A percentile compares a stretch with the other conserved stretches of the same genome.
Conservation (phyloP, 176 grass and related monocot species). For the Oryza longistaminata region DNA sequence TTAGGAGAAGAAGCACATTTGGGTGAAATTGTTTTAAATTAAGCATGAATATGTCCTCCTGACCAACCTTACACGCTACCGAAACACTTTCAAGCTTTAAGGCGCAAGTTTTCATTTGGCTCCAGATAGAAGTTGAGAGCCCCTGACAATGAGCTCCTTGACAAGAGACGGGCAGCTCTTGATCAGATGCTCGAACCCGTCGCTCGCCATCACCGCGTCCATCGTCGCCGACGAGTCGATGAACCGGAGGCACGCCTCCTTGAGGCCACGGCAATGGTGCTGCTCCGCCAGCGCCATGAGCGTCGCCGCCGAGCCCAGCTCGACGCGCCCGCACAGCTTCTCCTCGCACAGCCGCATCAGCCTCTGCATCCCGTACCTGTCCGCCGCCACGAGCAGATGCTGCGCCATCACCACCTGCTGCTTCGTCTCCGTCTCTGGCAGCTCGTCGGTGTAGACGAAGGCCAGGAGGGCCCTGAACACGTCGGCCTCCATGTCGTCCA, state of each 20-base stretch:
- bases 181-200: conserved; percentile 45
- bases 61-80: too few relatives aligned
- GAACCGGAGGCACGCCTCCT: conserved; percentile 43
- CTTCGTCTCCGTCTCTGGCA: neutral
- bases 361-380: neutral
- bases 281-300: neutral
- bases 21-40: too few relatives aligned
- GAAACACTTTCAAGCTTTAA: too few relatives aligned
- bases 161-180: conserved; percentile 38
- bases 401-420: neutral
- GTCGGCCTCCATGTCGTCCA: neutral
- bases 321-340: neutral
- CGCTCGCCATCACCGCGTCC: neutral
- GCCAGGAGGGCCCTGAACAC: neutral
- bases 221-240: conserved; percentile 22
- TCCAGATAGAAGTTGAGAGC: neutral
- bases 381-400: neutral
- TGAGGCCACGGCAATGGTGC: neutral
- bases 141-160: conserved; percentile 19
- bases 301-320: neutral
- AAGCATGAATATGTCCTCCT: too few relatives aligned
- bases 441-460: neutral
- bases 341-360: neutral
- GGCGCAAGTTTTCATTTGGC: too few relatives aligned
- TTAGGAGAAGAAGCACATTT: too few relatives aligned